These are phyloP conservation scores for Ophiosphaerella narmari DNA, from an alignment of 2,329 filamentous ascomycete species.

Conservation along the genomic window DNA sequence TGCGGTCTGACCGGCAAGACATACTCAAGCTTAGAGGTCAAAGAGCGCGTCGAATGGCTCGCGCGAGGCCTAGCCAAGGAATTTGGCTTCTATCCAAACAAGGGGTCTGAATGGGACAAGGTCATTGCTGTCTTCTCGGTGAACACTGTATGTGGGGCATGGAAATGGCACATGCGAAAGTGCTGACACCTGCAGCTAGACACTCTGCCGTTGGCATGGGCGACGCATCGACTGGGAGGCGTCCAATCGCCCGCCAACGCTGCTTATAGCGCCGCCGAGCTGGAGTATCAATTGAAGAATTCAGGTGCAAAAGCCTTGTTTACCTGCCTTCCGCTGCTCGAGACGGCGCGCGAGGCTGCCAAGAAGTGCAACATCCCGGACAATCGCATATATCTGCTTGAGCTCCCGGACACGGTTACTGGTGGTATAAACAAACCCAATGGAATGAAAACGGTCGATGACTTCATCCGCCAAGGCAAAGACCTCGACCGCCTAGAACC, in stretches of 20 bases:
- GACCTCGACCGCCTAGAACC: constrained; percentile 59
- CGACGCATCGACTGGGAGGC: constrained; percentile 74
- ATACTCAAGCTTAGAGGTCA: constrained; percentile 67
- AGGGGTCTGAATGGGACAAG: constrained; percentile 80
- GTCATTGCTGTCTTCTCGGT: constrained; percentile 77
- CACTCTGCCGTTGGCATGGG: constrained; percentile 73
- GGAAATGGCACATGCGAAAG: neutral
- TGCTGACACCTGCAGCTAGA: constrained; percentile 63
- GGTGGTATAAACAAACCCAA: constrained; percentile 53
- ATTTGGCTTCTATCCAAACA: constrained; percentile 70
- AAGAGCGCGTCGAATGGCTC: constrained; percentile 67
- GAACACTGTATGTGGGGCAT: constrained; percentile 67
- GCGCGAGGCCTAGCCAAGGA: constrained; percentile 71
- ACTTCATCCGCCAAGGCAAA: constrained; percentile 67
- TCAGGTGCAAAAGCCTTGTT: constrained; percentile 72
- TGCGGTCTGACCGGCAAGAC: constrained; percentile 74
- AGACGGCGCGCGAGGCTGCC: constrained; percentile 67
- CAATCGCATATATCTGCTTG: constrained; percentile 70
- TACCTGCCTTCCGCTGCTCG: constrained; percentile 70
- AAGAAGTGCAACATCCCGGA: constrained; percentile 66
- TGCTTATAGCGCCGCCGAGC: constrained; percentile 70
- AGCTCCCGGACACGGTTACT: constrained; percentile 62
- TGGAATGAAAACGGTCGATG: constrained; percentile 66
- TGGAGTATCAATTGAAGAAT: constrained; percentile 73
- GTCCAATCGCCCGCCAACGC: constrained; percentile 77